Base-by-base conservation (phyloP, 2,329 filamentous ascomycete genomes). In the Ascomycota sp. region DNA sequence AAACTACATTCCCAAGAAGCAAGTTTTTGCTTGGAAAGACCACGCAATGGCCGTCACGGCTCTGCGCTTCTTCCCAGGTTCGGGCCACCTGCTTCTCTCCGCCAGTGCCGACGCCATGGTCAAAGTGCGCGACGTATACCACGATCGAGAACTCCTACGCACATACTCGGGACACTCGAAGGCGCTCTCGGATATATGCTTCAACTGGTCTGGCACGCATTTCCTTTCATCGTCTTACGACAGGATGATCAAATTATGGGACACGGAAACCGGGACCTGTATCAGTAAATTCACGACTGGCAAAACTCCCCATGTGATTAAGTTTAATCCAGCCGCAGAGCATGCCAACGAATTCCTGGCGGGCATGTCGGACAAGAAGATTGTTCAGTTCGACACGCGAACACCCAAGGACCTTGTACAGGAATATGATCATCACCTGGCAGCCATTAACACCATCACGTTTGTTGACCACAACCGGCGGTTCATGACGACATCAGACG, bases 351-450 rank as follows among this genome's bases (percentile, higher is more conserved):
- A 95, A 53, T 98, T 98, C 55, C 58, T 98, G 36, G 84, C 83
- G 1, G 89, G 89, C 47, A 91, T 95, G 81, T 89, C 81, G 28
- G 86, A 98, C 56, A 98, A 98, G 64, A 93, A 93, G 62, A 98
- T 98, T 44, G 68, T 98, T 30, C 89, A 98, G 50, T 98, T 91
- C 55, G 89, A 98, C 54, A 84, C 75, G 2, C 71, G 91, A 25
- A 73, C 75, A 6, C 57, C 63, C 39, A 72, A 71, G 43, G 73
- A 91, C 46, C 66, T 89, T 37, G 79, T 92, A 9, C 91, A 98
- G 50, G 89, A 95, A 59, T 98, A 98, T 57, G 86, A 98, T 50
- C 89, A 98, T 54, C 89, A 98, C 53, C 61, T 98, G 40, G 89
- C 83, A n/a, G 82, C 89, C 21, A 76, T 98, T 61, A 98, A 98